A percentile compares a stretch with the other conserved stretches of the same genome.
Conservation (phyloP, 441 rosid species). For the Heliophila coronopifolia region DNA sequence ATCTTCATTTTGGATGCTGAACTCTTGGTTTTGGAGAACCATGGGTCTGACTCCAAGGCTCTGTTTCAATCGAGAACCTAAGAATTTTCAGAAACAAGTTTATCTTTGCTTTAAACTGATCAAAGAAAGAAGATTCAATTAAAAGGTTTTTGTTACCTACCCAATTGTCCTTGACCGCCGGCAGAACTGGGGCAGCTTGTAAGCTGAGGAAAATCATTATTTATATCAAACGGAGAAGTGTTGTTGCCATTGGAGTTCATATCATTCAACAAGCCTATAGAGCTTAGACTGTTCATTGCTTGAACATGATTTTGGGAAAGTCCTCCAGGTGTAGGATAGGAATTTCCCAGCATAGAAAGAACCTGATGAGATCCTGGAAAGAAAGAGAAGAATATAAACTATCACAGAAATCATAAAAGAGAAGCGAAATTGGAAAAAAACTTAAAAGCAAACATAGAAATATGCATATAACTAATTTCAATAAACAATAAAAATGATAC, state of each 20-base stretch:
- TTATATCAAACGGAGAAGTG: slow-evolving; percentile 84
- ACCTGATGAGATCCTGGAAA: slow-evolving; percentile 76
- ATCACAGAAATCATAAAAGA: slow-evolving; percentile 12
- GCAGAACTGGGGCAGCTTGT: slow-evolving; percentile 93
- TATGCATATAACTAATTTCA: too few relatives aligned
- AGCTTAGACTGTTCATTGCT: slow-evolving; percentile 74
- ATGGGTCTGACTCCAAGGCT: slow-evolving; percentile 80
- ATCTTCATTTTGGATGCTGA: slow-evolving; percentile 99
- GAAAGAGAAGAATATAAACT: too few relatives aligned
- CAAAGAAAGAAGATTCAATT: slow-evolving; percentile 3
- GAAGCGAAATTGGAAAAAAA: not conserved
- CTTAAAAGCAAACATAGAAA: not conserved
- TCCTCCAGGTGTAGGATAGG: slow-evolving; percentile 73
- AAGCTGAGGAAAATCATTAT: slow-evolving; percentile 85
- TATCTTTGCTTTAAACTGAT: too few relatives aligned
- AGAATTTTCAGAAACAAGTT: too few relatives aligned
- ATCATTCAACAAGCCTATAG: slow-evolving; percentile 61
- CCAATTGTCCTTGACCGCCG: slow-evolving; percentile 96
- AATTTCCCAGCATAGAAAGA: slow-evolving; percentile 70
- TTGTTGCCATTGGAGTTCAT: too few relatives aligned
- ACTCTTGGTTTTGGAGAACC: slow-evolving; percentile 95
- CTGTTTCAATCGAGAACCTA: slow-evolving; percentile 87
- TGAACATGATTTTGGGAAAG: slow-evolving; percentile 85
- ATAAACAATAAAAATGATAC: too few relatives aligned
- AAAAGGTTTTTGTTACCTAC: slow-evolving; percentile 41